phyloP scores from a whole-genome alignment of 805 yeast species.

The Brettanomyces nanus region DNA sequence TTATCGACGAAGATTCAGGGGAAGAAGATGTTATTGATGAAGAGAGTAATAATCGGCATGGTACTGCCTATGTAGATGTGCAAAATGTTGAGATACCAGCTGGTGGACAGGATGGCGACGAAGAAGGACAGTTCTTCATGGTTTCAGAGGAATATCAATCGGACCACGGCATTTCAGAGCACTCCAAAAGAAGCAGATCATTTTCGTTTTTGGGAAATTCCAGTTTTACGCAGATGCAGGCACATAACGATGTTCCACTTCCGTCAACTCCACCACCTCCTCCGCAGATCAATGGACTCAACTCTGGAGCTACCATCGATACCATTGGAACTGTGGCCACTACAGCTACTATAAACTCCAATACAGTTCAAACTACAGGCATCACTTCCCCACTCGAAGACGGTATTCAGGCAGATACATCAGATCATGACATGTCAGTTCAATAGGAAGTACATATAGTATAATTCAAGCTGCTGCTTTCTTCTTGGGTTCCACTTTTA shows the following conservation, averaged over 20 bases:
- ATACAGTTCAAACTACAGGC: constrained; percentile 9
- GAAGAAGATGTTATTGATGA: constrained; percentile 21
- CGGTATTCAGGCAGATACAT: constrained; percentile 7
- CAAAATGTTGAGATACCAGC: too few relatives aligned
- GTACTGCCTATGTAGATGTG: constrained; percentile 8
- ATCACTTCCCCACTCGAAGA: constrained; percentile 12
- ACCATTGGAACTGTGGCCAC: constrained; percentile 1
- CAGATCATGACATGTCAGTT: constrained; percentile 25
- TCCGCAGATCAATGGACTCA: constrained; percentile 4
- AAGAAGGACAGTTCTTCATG: constrained; percentile 19
- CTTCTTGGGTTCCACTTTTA: too few relatives aligned
- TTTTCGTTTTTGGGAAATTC: background rate
- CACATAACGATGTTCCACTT: background rate
- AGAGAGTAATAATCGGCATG: constrained; percentile 12
- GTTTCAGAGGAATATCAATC: constrained; percentile 31
- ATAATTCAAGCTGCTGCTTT: background rate
- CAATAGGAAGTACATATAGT: constrained; percentile 15
- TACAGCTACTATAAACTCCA: background rate
- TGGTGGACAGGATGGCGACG: background rate
- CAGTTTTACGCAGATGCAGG: constrained; percentile 2
- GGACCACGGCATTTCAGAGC: constrained; percentile 20
- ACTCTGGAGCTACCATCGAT: constrained; percentile 4
- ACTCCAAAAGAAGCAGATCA: constrained; percentile 1
- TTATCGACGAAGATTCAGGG: too few relatives aligned
- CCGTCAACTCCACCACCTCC: background rate